Conservation (phyloP, 257 asterid species). For the Nicotiana undulata region DNA sequence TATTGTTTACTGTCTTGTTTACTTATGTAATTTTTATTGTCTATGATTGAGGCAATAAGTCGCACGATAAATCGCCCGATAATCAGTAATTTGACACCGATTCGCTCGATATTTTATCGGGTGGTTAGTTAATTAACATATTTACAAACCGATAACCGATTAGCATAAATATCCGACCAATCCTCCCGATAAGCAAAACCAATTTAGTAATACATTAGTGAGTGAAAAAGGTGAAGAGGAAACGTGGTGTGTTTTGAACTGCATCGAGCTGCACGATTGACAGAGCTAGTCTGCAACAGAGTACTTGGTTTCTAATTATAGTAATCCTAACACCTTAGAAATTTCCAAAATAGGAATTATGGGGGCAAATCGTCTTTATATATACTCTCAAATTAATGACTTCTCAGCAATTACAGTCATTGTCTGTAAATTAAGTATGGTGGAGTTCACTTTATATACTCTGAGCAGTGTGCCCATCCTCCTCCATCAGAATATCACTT, state of each 20-base stretch:
- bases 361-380: background rate
- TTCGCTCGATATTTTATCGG: no score
- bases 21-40: no score
- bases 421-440: conserved; percentile 21
- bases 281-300: background rate
- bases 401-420: conserved; percentile 6
- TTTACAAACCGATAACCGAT: no score
- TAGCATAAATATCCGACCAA: no score
- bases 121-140: no score
- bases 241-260: background rate
- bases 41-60: no score
- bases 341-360: conserved; percentile 10
- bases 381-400: conserved; percentile 3
- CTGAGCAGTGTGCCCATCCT: conserved; percentile 11
- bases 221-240: background rate
- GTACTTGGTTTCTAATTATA: conserved; percentile 8
- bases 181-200: background rate
- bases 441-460: conserved; percentile 49
- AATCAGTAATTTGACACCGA: no score
- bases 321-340: background rate
- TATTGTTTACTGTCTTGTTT: no score
- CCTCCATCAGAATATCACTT: conserved; percentile 14
- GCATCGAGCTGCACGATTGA: background rate
- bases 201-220: background rate
- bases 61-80: no score